Percentiles rank a stretch among this genome's conserved stretches.
These are phyloP conservation scores for Colletotrichum camelliae DNA, from an alignment of 2,329 filamentous ascomycete genomes.

Conservation along the genomic window DNA sequence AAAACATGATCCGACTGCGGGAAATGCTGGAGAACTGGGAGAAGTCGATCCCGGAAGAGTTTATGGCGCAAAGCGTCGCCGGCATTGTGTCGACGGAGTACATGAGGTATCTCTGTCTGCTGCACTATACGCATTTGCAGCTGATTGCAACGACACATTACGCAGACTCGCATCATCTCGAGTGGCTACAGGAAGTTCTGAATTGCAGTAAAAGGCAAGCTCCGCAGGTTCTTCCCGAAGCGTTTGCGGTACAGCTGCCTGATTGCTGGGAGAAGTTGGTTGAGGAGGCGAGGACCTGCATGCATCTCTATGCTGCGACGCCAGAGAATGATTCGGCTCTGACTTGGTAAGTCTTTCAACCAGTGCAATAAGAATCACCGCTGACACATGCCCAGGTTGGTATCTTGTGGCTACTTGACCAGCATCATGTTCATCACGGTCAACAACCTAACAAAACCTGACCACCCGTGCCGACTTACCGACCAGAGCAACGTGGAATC, in stretches of 20 bases:
- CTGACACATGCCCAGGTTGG: background rate
- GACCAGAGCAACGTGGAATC: slow-evolving; percentile 19
- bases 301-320: slow-evolving; percentile 11
- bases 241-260: background rate
- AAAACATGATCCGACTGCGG: background rate
- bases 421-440: slow-evolving; percentile 17
- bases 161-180: slow-evolving; percentile 7
- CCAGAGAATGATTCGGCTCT: slow-evolving; percentile 1
- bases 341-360: background rate
- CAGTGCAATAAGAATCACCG: too few relatives aligned
- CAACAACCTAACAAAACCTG: slow-evolving; percentile 5
- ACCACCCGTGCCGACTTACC: background rate
- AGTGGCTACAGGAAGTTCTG: slow-evolving; percentile 1
- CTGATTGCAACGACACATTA: slow-evolving; percentile 1
- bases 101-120: background rate
- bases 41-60: background rate
- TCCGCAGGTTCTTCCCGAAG: background rate
- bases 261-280: slow-evolving; percentile 15
- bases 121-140: slow-evolving; percentile 16
- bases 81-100: background rate
- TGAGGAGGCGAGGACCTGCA: background rate
- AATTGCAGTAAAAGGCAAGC: background rate
- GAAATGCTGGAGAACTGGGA: slow-evolving; percentile 15
- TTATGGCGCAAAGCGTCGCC: background rate
- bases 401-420: slow-evolving; percentile 12